A percentile compares a stretch with the other conserved stretches of the same genome.
Conservation (phyloP, 768 basidiomycete genomes). For the Tricholoma saponaceum region DNA sequence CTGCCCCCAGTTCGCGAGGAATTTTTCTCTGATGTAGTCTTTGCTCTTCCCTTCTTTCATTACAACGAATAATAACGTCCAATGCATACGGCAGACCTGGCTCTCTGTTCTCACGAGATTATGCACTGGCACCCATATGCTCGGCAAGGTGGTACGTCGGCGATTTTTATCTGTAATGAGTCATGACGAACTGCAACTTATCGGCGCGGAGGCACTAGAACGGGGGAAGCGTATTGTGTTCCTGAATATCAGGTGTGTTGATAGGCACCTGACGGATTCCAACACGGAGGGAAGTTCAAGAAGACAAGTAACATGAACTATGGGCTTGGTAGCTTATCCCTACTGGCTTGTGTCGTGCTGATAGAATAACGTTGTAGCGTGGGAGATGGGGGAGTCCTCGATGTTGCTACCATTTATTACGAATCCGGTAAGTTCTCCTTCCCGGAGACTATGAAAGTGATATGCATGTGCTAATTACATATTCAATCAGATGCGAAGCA, state of each 20-base stretch:
- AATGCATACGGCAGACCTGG: constrained; percentile 42
- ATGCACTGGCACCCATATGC: constrained; percentile 90
- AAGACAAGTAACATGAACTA: constrained; percentile 84
- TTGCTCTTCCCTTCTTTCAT: neutral
- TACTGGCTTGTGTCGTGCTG: too few species aligned
- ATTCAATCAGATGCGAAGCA: constrained; percentile 67
- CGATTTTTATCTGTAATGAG: constrained; percentile 81
- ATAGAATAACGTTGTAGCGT: too few species aligned
- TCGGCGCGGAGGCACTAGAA: constrained; percentile 60
- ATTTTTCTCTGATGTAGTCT: constrained; percentile 47
- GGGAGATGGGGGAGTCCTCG: constrained; percentile 79
- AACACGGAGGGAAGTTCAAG: constrained; percentile 90
- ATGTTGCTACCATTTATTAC: constrained; percentile 87
- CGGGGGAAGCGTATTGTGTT: constrained; percentile 61
- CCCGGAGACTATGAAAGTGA: neutral
- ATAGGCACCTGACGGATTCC: constrained; percentile 84
- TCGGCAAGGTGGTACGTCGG: constrained; percentile 72
- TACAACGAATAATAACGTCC: constrained; percentile 19
- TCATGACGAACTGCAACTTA: constrained; percentile 77
- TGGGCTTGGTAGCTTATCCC: constrained; percentile 36
- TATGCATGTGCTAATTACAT: neutral
- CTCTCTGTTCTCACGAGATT: constrained; percentile 81
- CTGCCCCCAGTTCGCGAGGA: constrained; percentile 59
- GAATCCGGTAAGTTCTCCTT: constrained; percentile 49
- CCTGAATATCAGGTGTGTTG: constrained; percentile 73